Evolutionary conservation across 1,284 basidiomycete genomes (phyloP).

Genomic region (Pterula multifida): DNA sequence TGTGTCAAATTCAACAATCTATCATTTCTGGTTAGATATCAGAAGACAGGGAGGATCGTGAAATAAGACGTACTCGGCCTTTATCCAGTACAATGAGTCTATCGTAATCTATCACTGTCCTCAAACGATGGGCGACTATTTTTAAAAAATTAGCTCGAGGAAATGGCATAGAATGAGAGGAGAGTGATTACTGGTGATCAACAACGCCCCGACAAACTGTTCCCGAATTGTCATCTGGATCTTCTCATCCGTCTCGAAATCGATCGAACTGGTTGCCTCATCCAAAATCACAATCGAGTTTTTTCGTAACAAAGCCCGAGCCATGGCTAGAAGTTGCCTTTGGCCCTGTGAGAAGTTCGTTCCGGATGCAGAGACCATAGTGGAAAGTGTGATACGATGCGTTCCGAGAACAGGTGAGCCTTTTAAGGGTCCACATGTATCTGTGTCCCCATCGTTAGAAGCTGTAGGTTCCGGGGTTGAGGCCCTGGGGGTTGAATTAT

Average conservation of each 20-base stretch:
- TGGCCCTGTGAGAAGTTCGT: slow-evolving; percentile 3
- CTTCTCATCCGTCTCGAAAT: slow-evolving; percentile 61
- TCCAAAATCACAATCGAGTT: slow-evolving; percentile 81
- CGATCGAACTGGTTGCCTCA: slow-evolving; percentile 73
- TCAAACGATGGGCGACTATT: slow-evolving; percentile 64
- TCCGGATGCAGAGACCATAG: neutral
- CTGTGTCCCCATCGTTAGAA: slow-evolving; percentile 62
- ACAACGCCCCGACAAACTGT: slow-evolving; percentile 60
- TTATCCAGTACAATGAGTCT: slow-evolving; percentile 69
- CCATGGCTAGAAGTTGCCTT: slow-evolving; percentile 68
- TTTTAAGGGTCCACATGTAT: neutral
- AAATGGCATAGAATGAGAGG: neutral
- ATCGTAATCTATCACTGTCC: slow-evolving; percentile 73
- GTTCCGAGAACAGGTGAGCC: neutral
- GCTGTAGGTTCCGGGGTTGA: slow-evolving; percentile 44
- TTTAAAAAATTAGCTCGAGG: neutral
- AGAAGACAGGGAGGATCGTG: neutral
- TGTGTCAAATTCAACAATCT: slow-evolving; percentile 58
- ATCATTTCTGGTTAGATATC: neutral
- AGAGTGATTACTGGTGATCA: slow-evolving; percentile 40
- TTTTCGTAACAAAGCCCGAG: slow-evolving; percentile 60
- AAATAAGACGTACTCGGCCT: slow-evolving; percentile 21
- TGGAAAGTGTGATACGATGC: neutral
- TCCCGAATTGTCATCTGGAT: slow-evolving; percentile 75
- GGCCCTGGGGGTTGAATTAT: slow-evolving; percentile 22